phyloP scores from a whole-genome alignment of 2,329 filamentous ascomycete species.

The Xylogone sp. region DNA sequence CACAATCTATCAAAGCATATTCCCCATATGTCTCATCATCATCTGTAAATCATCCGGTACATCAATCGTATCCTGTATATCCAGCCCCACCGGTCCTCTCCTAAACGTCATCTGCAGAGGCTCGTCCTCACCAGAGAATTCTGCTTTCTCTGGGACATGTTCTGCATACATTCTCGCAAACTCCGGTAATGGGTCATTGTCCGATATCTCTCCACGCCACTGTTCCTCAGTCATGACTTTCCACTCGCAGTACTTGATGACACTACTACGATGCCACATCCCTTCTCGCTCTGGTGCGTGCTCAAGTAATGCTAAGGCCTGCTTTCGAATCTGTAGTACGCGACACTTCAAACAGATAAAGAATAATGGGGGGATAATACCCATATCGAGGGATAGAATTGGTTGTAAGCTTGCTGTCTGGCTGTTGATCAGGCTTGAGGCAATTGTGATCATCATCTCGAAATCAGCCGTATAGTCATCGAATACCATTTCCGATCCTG shows the following conservation, averaged over 20 bases:
- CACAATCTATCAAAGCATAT: no score
- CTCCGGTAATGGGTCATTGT: conserved; percentile 5
- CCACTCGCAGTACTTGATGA: conserved; percentile 28
- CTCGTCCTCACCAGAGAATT: no score
- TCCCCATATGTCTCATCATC: no score
- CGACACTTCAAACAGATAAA: conserved; percentile 43
- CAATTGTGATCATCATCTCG: conserved; percentile 24
- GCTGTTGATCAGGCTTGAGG: conserved; percentile 7
- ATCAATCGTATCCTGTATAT: no score
- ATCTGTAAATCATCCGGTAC: no score
- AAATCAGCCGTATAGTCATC: conserved; percentile 32
- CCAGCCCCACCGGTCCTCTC: no score
- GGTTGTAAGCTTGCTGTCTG: conserved; percentile 17
- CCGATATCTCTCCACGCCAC: conserved; percentile 5
- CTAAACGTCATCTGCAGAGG: no score
- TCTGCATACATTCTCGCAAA: conserved; percentile 9
- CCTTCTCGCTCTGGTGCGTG: conserved; percentile 30
- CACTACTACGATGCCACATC: conserved; percentile 33
- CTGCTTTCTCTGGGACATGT: neutral
- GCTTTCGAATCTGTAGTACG: conserved; percentile 31
- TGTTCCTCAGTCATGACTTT: conserved; percentile 34
- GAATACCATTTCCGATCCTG: conserved; percentile 30
- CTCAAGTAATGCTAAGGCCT: conserved; percentile 29
- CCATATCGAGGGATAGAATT: conserved; percentile 34
- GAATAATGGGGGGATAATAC: conserved; percentile 39